Base-by-base conservation (phyloP, 805 yeast species). In the Wickerhamomyces pijperi region DNA sequence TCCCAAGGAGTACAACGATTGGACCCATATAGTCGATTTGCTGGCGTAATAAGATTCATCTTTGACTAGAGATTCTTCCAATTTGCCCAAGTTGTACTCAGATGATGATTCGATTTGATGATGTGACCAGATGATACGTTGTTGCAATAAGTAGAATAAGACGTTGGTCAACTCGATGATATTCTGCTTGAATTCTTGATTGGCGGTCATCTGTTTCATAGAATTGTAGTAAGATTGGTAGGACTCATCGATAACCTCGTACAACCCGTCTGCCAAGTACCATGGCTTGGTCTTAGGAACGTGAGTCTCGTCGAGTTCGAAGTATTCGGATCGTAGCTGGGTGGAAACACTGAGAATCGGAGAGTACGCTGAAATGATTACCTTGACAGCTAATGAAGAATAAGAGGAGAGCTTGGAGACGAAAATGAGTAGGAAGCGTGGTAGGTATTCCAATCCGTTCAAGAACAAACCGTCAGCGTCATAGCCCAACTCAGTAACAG, bases 1-100 rank as follows among this genome's bases (percentile, higher is more conserved):
- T 7, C 70, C 68, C 39, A 72, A 55, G n/a, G 64, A 52, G 12
- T 79, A 67, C 41, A 85, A 58, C 3, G 70, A 63, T 18, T 64
- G 60, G 12, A 81, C 72, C 95, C 95, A 87, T 12, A 59, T 42
- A 1, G 56, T 59, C 7, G 66, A 56, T 38, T 58, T 53, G 12
- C 58, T 54, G 8, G 41, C 42, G 35, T 54, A 61, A 19, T 51
- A 48, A 0, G 48, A 35, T 17, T 46, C 44, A 21, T 38, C 51
- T 35, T 45, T 42, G 19, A 43, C 47, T 8, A 49, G 33, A 1
- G 34, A 1, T 40, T 28, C 2, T 47, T 54, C 28, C 53, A 51
- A 36, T 48, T 39, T 3, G 36, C 44, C 40, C 52, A 43, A 4
- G 49, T 38, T 40, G 53, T 50, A 21, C 23, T 21, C 9, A 21